Percentiles rank a stretch among this genome's conserved stretches.
phyloP scores from a whole-genome alignment of 805 yeast genomes.

The Sugiyamaella lignohabitans region DNA sequence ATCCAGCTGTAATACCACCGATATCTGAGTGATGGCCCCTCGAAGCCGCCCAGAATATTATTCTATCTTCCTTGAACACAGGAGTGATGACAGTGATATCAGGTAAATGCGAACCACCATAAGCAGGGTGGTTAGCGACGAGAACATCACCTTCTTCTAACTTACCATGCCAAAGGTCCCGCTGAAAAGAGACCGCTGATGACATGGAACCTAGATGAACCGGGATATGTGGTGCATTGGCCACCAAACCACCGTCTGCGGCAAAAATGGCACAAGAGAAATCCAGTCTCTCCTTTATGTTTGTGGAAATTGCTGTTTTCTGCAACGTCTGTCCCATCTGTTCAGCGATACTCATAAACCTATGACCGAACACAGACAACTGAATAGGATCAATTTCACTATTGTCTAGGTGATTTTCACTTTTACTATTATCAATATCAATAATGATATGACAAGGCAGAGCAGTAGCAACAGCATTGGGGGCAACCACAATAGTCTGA shows the following conservation, averaged over 20 bases:
- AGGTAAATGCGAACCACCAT: conserved; percentile 84
- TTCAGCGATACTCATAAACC: conserved; percentile 88
- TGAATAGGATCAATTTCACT: conserved; percentile 57
- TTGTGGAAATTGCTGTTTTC: conserved; percentile 74
- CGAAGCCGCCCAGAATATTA: conserved; percentile 85
- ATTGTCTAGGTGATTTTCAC: conserved; percentile 17
- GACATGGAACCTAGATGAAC: conserved; percentile 86
- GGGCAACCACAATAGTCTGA: conserved; percentile 71
- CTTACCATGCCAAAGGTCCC: conserved; percentile 55
- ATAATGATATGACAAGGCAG: conserved; percentile 59
- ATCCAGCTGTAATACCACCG: conserved; percentile 87
- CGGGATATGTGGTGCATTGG: conserved; percentile 86
- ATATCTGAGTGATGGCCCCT: conserved; percentile 97
- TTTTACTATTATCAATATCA: conserved; percentile 19
- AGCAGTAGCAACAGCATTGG: conserved; percentile 49
- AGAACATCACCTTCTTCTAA: conserved; percentile 68
- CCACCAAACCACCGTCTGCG: conserved; percentile 68
- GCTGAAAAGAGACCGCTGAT: conserved; percentile 64
- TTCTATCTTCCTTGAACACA: conserved; percentile 51
- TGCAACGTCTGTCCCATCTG: conserved; percentile 80
- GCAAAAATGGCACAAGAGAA: conserved; percentile 82
- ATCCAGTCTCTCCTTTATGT: conserved; percentile 77
- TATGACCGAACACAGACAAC: conserved; percentile 70
- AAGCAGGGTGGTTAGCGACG: conserved; percentile 73
- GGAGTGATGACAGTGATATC: conserved; percentile 93